These are phyloP conservation scores for Diaporthe destruens DNA, from an alignment of 2,329 filamentous ascomycete species.

Conservation along the genomic window DNA sequence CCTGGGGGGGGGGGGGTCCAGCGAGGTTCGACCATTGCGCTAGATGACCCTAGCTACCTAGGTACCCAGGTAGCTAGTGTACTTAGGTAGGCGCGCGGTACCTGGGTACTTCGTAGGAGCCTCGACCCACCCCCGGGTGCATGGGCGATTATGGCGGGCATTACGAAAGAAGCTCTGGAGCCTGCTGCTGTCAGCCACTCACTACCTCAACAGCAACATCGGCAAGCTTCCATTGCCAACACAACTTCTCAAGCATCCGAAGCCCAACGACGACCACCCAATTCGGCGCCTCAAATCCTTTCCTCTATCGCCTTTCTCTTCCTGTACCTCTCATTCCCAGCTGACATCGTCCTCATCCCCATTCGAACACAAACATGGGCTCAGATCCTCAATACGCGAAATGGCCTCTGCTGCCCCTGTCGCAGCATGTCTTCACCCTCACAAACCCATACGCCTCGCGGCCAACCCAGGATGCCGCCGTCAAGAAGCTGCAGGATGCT, in stretches of 20 bases:
- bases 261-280: conserved; percentile 9
- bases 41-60: not conserved
- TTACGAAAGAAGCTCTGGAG: conserved; percentile 40
- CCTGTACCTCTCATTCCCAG: not conserved
- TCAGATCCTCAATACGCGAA: conserved; percentile 88
- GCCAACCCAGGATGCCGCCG: conserved; percentile 75
- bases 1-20: not conserved
- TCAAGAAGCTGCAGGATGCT: conserved; percentile 83
- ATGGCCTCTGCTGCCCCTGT: conserved; percentile 84
- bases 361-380: conserved; percentile 67
- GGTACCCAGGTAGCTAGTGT: too few species aligned
- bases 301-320: not conserved
- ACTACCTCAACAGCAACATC: conserved; percentile 32
- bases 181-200: conserved; percentile 26
- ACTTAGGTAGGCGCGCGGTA: conserved; percentile 31
- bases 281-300: not conserved
- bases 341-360: not conserved
- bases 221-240: conserved; percentile 26
- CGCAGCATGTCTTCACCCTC: conserved; percentile 88
- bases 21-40: not conserved
- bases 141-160: conserved; percentile 13
- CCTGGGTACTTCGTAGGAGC: not conserved
- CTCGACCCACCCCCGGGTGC: conserved; percentile 17
- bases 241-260: conserved; percentile 33
- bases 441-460: conserved; percentile 81